Percentiles rank a stretch among this genome's conserved stretches.
These are phyloP conservation scores for Aspergillus sp. DNA, from an alignment of 2,329 filamentous ascomycete species.

Conservation along the genomic window DNA sequence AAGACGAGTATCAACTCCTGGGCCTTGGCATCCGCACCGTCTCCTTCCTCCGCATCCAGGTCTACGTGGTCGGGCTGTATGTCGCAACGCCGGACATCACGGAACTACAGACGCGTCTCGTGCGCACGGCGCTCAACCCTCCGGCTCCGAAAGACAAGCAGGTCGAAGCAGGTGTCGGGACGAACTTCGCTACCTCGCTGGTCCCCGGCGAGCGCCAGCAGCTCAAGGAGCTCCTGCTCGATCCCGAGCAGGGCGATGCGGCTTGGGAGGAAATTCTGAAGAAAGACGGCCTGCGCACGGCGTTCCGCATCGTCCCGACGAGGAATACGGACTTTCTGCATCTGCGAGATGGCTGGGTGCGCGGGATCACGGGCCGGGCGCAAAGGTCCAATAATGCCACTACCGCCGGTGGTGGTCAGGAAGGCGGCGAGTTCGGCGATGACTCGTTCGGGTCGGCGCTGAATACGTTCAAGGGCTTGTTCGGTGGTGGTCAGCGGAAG, in stretches of 20 bases:
- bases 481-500: slow-evolving; percentile 58
- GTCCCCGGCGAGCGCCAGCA: slow-evolving; percentile 72
- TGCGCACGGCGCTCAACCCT: slow-evolving; percentile 55
- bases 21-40: slow-evolving; percentile 84
- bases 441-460: slow-evolving; percentile 69
- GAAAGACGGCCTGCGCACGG: slow-evolving; percentile 61
- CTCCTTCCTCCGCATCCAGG: slow-evolving; percentile 79
- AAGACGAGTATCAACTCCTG: slow-evolving; percentile 73
- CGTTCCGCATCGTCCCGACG: slow-evolving; percentile 79
- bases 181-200: slow-evolving; percentile 65
- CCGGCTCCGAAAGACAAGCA: slow-evolving; percentile 8
- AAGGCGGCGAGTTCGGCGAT: slow-evolving; percentile 49
- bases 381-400: slow-evolving; percentile 45
- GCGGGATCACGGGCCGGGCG: slow-evolving; percentile 68
- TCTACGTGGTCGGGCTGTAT: slow-evolving; percentile 92
- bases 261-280: slow-evolving; percentile 67
- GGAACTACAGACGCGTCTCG: slow-evolving; percentile 66
- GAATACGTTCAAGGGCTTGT: slow-evolving; percentile 70
- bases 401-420: slow-evolving; percentile 17
- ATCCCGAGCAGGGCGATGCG: slow-evolving; percentile 59
- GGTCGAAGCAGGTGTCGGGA: slow-evolving; percentile 39
- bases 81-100: slow-evolving; percentile 75
- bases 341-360: slow-evolving; percentile 81
- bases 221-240: slow-evolving; percentile 60
- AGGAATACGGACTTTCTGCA: slow-evolving; percentile 91